Conservation (phyloP, 1,284 basidiomycete species). For the Irpex sp. region DNA sequence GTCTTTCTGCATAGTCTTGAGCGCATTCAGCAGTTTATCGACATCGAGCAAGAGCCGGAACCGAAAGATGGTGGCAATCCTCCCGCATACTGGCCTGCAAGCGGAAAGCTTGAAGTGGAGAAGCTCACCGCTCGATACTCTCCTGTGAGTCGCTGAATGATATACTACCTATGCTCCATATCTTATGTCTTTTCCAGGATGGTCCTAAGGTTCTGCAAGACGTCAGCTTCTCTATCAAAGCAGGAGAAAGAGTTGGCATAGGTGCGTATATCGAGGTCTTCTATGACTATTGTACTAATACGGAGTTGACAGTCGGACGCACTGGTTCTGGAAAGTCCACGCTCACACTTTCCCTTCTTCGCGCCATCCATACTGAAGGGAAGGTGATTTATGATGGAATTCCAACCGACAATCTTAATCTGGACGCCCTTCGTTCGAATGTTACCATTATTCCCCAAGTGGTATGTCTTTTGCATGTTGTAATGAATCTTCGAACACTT, state of each 20-base stretch:
- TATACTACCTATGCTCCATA: background rate
- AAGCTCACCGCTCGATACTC: constrained; percentile 8
- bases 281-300: background rate
- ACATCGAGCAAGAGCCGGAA: constrained; percentile 9
- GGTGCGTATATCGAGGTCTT: constrained; percentile 24
- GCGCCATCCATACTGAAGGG: constrained; percentile 43
- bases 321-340: constrained; percentile 73
- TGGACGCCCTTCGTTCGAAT: constrained; percentile 51
- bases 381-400: constrained; percentile 32
- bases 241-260: constrained; percentile 50
- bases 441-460: constrained; percentile 48
- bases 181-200: constrained; percentile 17
- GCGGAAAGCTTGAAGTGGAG: constrained; percentile 4
- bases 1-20: background rate
- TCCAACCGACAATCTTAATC: constrained; percentile 43
- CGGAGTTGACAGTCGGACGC: constrained; percentile 48
- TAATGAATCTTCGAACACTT: background rate
- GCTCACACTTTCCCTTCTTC: constrained; percentile 34
- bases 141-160: background rate
- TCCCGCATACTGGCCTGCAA: constrained; percentile 8
- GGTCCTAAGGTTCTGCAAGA: constrained; percentile 43
- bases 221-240: constrained; percentile 42
- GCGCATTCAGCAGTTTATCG: constrained; percentile 8
- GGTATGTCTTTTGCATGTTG: constrained; percentile 18
- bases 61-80: constrained; percentile 2